Evolutionary conservation across 2,329 filamentous ascomycete genomes (phyloP).

Genomic region (Claviceps spartinae): DNA sequence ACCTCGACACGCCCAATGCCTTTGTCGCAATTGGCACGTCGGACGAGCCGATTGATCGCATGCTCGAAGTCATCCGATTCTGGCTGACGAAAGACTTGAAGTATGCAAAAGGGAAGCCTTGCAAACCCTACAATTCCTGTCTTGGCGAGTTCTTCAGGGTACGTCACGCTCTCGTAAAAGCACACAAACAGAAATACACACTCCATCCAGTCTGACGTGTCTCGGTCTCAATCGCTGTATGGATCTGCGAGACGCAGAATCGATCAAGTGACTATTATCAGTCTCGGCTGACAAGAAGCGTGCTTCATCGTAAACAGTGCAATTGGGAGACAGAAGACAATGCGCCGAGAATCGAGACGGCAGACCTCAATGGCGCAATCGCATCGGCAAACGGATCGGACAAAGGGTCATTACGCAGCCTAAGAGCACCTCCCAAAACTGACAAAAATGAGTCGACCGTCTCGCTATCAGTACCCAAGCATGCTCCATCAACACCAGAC

Average conservation of each 20-base stretch:
- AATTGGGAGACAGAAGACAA: constrained; percentile 88
- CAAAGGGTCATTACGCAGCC: constrained; percentile 32
- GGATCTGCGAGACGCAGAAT: background rate
- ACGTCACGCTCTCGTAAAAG: constrained; percentile 17
- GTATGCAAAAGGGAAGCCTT: constrained; percentile 96
- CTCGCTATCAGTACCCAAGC: constrained; percentile 37
- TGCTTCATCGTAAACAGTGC: constrained; percentile 41
- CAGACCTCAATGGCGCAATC: constrained; percentile 20
- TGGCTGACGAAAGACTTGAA: constrained; percentile 99
- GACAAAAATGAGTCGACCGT: constrained; percentile 34
- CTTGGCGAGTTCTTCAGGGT: constrained; percentile 95
- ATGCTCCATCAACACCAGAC: constrained; percentile 25
- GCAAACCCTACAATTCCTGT: constrained; percentile 97
- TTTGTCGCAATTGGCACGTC: constrained; percentile 77
- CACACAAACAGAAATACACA: background rate
- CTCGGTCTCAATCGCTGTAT: constrained; percentile 7
- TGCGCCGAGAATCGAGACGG: constrained; percentile 49
- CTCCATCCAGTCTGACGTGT: too few species aligned
- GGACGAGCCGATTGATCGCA: constrained; percentile 80
- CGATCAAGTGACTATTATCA: background rate
- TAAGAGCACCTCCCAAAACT: constrained; percentile 31
- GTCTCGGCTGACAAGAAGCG: constrained; percentile 1
- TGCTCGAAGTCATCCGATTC: constrained; percentile 87
- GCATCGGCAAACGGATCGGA: constrained; percentile 18
- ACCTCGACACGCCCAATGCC: constrained; percentile 85